Evolutionary conservation across 2,329 filamentous ascomycete species (phyloP), one percentile per base, ranked within the genome.

Genomic region (Claviceps capensis): DNA sequence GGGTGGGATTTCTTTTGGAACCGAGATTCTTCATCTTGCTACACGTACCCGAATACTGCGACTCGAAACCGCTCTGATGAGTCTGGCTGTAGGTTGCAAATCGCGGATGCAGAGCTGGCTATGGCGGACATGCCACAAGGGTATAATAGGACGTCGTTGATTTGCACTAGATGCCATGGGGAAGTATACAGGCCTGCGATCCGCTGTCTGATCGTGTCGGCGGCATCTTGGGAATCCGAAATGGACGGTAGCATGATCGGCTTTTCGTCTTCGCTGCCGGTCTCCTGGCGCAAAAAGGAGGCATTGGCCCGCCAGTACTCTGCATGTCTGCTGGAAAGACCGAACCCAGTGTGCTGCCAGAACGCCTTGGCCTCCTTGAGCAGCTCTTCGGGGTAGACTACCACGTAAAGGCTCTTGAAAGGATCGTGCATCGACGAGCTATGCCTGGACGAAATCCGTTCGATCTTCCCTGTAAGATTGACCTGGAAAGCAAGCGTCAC

Each of bases 111-210:
- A 47, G 57, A 57, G 17, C 60, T 59, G 5, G 56, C 57, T 14
- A 80, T 72, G n/a, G 70, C 67, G 2, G 72, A 69, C 76, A 79
- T 80, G 19, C 76, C 76, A 2, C 69, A 72, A 13, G 68, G 67
- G 55, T 72, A 77, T 4, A 79, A 63, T 47, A 68, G 76, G 0
- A 79, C 67, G 55, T 77, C 72, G 2, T 60, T 53, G 5, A 16
- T n/a, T 6, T 17, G 17, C 4, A 59, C n/a, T 11, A 13, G 34
- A 36, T 41, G 50, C 7, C 38, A 40, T 11, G 53, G 57, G 1
- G 60, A 58, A 0, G 59, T 59, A 0, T 59, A 47, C 5, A 61
- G 46, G n/a, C 47, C 41, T 2, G 57, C 57, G 38, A 65, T 60
- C 14, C 55, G 53, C 40, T 49, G 51, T 11, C 51, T 53, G 1